Conservation (phyloP, 1,284 basidiomycete genomes). For the Cystobasidiaceae sp. region DNA sequence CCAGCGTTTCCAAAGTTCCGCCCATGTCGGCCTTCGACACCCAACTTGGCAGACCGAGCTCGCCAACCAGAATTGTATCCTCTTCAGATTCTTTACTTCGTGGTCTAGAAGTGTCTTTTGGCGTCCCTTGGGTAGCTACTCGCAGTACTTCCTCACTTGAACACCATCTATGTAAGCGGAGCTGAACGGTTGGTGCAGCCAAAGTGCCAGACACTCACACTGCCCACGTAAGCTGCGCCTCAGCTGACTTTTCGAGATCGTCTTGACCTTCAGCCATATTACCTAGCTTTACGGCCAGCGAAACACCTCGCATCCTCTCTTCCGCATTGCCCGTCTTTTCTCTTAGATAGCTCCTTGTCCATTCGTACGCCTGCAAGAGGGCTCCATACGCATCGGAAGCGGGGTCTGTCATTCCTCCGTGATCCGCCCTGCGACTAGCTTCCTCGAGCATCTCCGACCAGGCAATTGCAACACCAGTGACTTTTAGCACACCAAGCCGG, state of each 20-base stretch:
- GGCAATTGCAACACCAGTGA: slow-evolving; percentile 45
- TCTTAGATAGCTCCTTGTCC: slow-evolving; percentile 32
- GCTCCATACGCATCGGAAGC: slow-evolving; percentile 29
- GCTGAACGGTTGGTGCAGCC: too few species aligned
- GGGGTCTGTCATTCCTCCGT: background rate
- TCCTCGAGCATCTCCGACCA: slow-evolving; percentile 43
- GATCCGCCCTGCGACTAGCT: slow-evolving; percentile 13
- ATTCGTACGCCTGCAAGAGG: slow-evolving; percentile 42
- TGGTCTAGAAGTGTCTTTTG: background rate
- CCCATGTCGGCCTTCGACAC: slow-evolving; percentile 43
- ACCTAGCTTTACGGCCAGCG: slow-evolving; percentile 29
- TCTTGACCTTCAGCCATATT: slow-evolving; percentile 19
- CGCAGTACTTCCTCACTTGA: slow-evolving; percentile 11
- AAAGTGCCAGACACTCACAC: slow-evolving; percentile 39
- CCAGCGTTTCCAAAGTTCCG: slow-evolving; percentile 45
- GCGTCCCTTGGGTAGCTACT: background rate
- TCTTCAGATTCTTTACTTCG: background rate
- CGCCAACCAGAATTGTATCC: slow-evolving; percentile 38
- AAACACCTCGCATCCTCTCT: slow-evolving; percentile 30
- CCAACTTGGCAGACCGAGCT: slow-evolving; percentile 46
- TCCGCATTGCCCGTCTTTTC: slow-evolving; percentile 31
- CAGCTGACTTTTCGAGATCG: slow-evolving; percentile 29
- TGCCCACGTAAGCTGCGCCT: slow-evolving; percentile 45
- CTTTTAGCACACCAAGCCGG: slow-evolving; percentile 41
- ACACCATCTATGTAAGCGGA: background rate